phyloP scores from a whole-genome alignment of 2,329 filamentous ascomycete species.

The Alternaria gaisen region DNA sequence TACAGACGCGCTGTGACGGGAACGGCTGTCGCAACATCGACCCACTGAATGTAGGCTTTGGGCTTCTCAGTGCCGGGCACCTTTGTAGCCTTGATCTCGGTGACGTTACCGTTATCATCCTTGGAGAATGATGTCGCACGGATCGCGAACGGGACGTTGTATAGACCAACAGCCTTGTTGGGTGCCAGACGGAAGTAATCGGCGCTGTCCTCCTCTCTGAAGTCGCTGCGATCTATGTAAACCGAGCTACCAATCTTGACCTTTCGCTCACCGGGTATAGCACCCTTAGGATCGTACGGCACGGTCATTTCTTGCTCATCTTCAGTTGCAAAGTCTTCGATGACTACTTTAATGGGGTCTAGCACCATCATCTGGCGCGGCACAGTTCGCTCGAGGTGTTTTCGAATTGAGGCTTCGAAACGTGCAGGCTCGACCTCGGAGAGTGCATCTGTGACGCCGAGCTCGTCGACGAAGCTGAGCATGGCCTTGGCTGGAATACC shows the following conservation, averaged over 20 bases:
- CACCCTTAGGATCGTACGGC: conserved; percentile 79
- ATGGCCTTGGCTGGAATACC: conserved; percentile 90
- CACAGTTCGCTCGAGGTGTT: conserved; percentile 86
- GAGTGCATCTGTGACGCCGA: conserved; percentile 85
- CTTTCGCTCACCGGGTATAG: conserved; percentile 66
- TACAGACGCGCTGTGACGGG: conserved; percentile 75
- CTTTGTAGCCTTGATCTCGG: conserved; percentile 71
- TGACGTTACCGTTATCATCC: conserved; percentile 71
- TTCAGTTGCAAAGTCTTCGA: conserved; percentile 77
- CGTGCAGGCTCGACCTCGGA: conserved; percentile 80
- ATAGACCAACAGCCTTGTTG: conserved; percentile 75
- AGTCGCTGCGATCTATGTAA: conserved; percentile 85
- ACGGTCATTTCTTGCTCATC: conserved; percentile 73
- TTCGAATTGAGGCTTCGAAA: conserved; percentile 86
- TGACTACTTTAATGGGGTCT: conserved; percentile 82
- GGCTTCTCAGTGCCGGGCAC: conserved; percentile 75
- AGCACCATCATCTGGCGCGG: conserved; percentile 89
- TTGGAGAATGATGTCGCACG: conserved; percentile 73
- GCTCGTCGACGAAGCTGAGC: conserved; percentile 87
- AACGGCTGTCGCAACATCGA: conserved; percentile 71
- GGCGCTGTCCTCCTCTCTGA: conserved; percentile 74
- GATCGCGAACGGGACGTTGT: conserved; percentile 75
- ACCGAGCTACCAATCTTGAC: conserved; percentile 77
- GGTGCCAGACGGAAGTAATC: conserved; percentile 83
- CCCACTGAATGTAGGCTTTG: conserved; percentile 82